Evolutionary conservation across 768 basidiomycete genomes (phyloP).

Genomic region (Tricholoma furcatifolium): DNA sequence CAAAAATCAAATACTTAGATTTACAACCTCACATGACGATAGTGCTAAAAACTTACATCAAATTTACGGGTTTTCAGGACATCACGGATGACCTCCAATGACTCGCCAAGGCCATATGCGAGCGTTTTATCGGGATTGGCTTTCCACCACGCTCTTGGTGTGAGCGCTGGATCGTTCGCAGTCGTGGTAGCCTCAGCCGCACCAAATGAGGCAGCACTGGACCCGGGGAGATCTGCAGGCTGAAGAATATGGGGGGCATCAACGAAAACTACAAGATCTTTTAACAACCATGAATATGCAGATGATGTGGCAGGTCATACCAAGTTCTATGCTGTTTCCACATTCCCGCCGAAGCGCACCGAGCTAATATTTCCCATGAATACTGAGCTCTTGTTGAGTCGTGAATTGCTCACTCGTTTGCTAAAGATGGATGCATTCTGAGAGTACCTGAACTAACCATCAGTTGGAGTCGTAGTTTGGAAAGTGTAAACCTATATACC

Average conservation of each 20-base stretch:
- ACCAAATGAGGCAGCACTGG: constrained; percentile 25
- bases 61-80: constrained; percentile 58
- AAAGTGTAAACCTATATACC: constrained; percentile 25
- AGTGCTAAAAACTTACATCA: constrained; percentile 48
- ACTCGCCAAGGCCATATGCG: constrained; percentile 56
- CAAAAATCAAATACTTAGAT: not conserved
- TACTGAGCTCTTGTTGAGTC: not conserved
- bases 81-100: constrained; percentile 53
- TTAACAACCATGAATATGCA: not conserved
- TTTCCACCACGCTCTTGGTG: constrained; percentile 74
- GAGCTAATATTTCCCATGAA: constrained; percentile 39
- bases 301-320: constrained; percentile 29
- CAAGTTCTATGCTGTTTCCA: constrained; percentile 63
- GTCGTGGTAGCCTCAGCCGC: constrained; percentile 38
- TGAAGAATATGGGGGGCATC: constrained; percentile 69
- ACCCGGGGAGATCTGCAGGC: constrained; percentile 54
- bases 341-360: constrained; percentile 73
- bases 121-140: constrained; percentile 49
- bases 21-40: constrained; percentile 8
- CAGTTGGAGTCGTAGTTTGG: not conserved
- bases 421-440: constrained; percentile 72
- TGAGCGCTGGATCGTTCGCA: constrained; percentile 47
- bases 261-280: constrained; percentile 55
- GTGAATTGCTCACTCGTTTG: constrained; percentile 53
- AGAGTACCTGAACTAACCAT: constrained; percentile 48